phyloP scores from a whole-genome alignment of 441 rosid species.

The Syzygium syzygioides region DNA sequence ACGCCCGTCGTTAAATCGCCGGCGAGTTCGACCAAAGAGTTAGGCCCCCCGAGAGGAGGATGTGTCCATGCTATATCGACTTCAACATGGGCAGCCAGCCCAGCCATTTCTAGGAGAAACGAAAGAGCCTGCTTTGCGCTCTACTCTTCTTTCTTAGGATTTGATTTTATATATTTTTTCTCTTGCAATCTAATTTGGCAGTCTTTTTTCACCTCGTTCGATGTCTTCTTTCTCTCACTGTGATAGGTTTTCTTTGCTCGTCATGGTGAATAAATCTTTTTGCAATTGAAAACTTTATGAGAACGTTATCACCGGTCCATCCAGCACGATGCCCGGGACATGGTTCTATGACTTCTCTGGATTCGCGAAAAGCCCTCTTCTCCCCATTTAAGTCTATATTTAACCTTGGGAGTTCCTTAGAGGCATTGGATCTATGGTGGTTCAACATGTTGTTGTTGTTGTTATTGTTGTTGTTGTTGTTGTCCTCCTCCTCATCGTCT shows the following conservation, averaged over 20 bases:
- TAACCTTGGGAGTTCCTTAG: neutral
- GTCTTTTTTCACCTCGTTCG: neutral
- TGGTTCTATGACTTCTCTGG: neutral
- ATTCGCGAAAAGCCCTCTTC: neutral
- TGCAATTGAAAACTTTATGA: neutral
- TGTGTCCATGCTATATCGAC: neutral
- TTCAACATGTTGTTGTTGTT: neutral
- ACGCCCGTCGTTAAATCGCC: neutral
- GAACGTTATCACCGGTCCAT: rapidly evolving
- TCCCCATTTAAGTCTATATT: neutral
- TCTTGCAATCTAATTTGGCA: rapidly evolving
- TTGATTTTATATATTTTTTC: neutral
- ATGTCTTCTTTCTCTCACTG: neutral
- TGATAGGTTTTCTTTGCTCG: rapidly evolving
- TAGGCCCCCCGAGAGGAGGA: neutral
- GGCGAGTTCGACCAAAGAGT: neutral
- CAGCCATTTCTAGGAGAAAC: neutral
- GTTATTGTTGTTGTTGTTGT: no score
- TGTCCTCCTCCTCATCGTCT: neutral
- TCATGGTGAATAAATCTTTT: neutral
- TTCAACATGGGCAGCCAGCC: neutral
- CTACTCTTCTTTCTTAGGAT: neutral
- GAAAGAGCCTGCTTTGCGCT: neutral
- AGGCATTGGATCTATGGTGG: neutral
- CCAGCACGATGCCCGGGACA: rapidly evolving